Conservation (phyloP, 1,284 basidiomycete genomes). For the Cryptococcus maquisensis region DNA sequence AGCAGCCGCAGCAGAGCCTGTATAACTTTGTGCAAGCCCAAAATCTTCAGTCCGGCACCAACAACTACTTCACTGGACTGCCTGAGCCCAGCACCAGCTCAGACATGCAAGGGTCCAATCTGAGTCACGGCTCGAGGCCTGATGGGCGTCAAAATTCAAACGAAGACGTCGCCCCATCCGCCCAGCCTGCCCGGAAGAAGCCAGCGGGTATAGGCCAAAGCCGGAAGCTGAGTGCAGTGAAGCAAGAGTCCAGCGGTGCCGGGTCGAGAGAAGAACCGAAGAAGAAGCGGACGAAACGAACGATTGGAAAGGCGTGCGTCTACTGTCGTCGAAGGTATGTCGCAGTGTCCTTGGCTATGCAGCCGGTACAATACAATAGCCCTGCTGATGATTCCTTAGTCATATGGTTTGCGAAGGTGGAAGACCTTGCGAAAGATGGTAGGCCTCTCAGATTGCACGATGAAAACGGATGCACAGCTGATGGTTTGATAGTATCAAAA, state of each 20-base stretch:
- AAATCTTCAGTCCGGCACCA: no score
- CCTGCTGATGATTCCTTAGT: conserved; percentile 20
- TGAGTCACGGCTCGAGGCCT: no score
- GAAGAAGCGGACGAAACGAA: conserved; percentile 56
- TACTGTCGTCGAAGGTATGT: conserved; percentile 77
- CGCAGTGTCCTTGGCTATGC: not conserved
- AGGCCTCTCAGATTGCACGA: conserved; percentile 40
- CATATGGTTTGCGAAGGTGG: conserved; percentile 79
- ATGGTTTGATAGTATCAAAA: conserved; percentile 64
- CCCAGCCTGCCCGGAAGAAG: no score
- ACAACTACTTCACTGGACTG: no score
- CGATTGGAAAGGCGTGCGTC: conserved; percentile 70
- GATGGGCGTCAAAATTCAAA: no score
- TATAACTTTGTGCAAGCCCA: not conserved
- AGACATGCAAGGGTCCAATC: no score
- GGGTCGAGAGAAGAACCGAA: conserved; percentile 11
- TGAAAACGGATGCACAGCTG: not conserved
- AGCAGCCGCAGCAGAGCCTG: not conserved
- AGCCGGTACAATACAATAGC: not conserved
- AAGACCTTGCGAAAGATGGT: conserved; percentile 85
- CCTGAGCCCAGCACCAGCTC: no score
- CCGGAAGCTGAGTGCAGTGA: no score
- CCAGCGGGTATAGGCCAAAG: no score
- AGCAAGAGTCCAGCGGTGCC: no score
- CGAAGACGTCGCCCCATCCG: no score